phyloP scores from a whole-genome alignment of 257 asterid genomes.

The Hygrophila difformis region DNA sequence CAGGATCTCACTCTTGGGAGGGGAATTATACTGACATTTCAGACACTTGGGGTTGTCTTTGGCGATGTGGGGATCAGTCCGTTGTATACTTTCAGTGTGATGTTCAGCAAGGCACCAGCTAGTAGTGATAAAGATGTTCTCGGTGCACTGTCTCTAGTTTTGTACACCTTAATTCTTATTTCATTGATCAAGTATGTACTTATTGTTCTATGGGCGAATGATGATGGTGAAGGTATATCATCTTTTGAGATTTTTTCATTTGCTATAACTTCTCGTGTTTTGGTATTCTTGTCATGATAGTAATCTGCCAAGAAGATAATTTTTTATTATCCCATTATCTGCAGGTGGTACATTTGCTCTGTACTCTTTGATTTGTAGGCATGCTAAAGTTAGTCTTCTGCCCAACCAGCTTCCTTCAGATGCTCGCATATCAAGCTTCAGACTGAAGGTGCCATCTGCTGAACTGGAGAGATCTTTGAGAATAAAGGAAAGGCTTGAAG shows the following conservation, averaged over 20 bases:
- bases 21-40: conserved; percentile 64
- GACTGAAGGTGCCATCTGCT: conserved; percentile 95
- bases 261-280: conserved; percentile 12
- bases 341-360: conserved; percentile 99
- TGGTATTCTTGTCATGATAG: not conserved
- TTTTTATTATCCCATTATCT: conserved; percentile 23
- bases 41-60: conserved; percentile 90
- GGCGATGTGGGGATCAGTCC: conserved; percentile 99
- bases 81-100: conserved; percentile 90
- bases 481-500: conserved; percentile 87
- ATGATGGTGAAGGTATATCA: conserved; percentile 92
- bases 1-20: conserved; percentile 78
- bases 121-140: conserved; percentile 78
- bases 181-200: conserved; percentile 86
- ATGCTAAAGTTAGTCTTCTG: conserved; percentile 95
- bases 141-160: conserved; percentile 82
- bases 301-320: not conserved
- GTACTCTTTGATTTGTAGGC: conserved; percentile 95
- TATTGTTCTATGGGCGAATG: conserved; percentile 97
- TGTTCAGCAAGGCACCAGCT: conserved; percentile 99
- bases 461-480: conserved; percentile 96
- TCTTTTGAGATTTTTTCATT: conserved; percentile 7
- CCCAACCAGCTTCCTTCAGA: conserved; percentile 92
- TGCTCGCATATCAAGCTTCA: conserved; percentile 92
- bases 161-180: conserved; percentile 79